Conservation (phyloP, 1,284 basidiomycete species). For the Cutaneotrichosporon dermatis region DNA sequence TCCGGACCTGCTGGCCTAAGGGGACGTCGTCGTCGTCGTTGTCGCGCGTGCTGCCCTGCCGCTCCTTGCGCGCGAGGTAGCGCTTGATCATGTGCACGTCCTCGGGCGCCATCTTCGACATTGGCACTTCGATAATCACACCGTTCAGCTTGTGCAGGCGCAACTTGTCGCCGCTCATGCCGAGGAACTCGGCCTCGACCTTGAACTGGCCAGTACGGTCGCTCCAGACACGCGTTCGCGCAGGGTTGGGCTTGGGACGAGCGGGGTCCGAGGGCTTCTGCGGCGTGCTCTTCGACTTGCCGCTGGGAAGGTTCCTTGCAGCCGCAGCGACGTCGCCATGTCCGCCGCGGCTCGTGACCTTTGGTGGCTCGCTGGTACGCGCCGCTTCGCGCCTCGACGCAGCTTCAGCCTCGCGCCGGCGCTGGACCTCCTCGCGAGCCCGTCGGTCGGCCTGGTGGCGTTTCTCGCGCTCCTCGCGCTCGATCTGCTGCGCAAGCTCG, state of each 20-base stretch:
- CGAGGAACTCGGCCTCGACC: conserved; percentile 95
- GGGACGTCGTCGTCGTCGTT: conserved; percentile 70
- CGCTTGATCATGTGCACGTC: conserved; percentile 81
- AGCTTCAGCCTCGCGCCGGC: conserved; percentile 32
- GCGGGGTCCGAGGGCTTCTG: conserved; percentile 39
- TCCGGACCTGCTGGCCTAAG: conserved; percentile 47
- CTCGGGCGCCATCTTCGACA: conserved; percentile 93
- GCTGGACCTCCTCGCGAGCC: conserved; percentile 40
- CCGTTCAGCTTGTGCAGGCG: conserved; percentile 96
- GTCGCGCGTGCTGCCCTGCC: conserved; percentile 16
- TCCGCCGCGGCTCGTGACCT: conserved; percentile 46
- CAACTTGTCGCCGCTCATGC: conserved; percentile 81
- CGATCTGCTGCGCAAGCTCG: conserved; percentile 45
- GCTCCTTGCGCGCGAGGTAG: conserved; percentile 50
- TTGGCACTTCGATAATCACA: conserved; percentile 94
- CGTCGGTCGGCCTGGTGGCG: conserved; percentile 31
- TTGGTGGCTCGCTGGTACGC: conserved; percentile 43
- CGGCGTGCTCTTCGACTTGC: conserved; percentile 36
- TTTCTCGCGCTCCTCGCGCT: conserved; percentile 44
- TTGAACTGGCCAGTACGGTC: conserved; percentile 94
- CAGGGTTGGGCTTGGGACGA: conserved; percentile 50
- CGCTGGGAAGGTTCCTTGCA: conserved; percentile 38
- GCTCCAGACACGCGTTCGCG: conserved; percentile 78
- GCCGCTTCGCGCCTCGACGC: conserved; percentile 43
- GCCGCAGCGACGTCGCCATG: conserved; percentile 44